phyloP scores from a whole-genome alignment of 352 stramenopile species.

The Pythium periplocum region DNA sequence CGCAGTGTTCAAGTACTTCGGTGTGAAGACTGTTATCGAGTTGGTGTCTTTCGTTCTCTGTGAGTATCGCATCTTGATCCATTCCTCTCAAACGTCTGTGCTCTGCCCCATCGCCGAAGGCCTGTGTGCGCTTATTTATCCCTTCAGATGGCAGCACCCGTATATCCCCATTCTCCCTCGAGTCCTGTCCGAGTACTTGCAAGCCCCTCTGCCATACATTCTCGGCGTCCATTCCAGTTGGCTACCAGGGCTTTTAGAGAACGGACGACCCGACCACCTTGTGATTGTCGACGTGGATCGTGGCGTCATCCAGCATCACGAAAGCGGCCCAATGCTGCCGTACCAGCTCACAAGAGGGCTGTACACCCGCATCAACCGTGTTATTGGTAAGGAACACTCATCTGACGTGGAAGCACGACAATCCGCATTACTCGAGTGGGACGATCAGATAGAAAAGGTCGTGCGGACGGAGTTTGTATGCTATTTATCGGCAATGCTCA shows the following conservation, averaged over 20 bases:
- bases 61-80: conserved; percentile 76
- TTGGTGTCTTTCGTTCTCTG: conserved; percentile 64
- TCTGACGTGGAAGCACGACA: too few relatives aligned
- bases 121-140: conserved; percentile 76
- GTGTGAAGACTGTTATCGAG: conserved; percentile 67
- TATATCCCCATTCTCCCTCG: conserved; percentile 80
- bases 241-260: conserved; percentile 58
- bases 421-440: conserved; percentile 12
- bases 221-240: conserved; percentile 73
- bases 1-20: conserved; percentile 68
- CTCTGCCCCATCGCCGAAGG: conserved; percentile 70
- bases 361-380: conserved; percentile 24
- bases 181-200: conserved; percentile 79
- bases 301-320: conserved; percentile 53
- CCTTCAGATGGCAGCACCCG: conserved; percentile 82
- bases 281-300: conserved; percentile 77
- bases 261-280: conserved; percentile 71
- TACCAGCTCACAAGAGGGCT: conserved; percentile 41
- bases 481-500: conserved; percentile 58
- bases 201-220: conserved; percentile 80
- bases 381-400: too few relatives aligned
- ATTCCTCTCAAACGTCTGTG: conserved; percentile 70
- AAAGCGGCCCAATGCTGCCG: conserved; percentile 55
- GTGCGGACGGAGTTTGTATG: conserved; percentile 74
- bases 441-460: conserved; percentile 43